Base-by-base conservation (phyloP, 192 early-diverging fungal species). In the Pecoramyces ruminantium region DNA sequence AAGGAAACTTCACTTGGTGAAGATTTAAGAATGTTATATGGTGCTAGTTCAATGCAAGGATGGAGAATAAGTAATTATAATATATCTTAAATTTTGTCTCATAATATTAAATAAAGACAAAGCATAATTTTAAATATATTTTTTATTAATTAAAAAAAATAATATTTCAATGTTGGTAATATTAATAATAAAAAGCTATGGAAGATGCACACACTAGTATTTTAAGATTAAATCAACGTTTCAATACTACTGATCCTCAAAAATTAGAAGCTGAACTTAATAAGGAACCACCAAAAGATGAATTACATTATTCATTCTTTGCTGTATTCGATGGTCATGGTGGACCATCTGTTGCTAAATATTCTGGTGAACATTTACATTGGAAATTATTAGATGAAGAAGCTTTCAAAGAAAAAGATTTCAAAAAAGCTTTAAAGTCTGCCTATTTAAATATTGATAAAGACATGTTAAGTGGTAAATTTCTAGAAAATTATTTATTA, bases 301-400 rank as follows among this genome's bases (percentile, higher is more conserved):
- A 39, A 29, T 82, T 39, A 51, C 42, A 29, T 42, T 86, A 87
- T 25, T 93, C 93, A 29, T 97, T 97, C 85, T 99, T 97, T 90
- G 95, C 92, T n/a, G 96, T 99, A 25, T 99, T 92, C 86, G 97
- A 99, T 85, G 97, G 97, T 9, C 97, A 99, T 83, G 97, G 96
- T 84, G 95, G 95, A 13, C 80, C 86, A 30, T 89, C 88, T 82
- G 92, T 95, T 27, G 96, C 98, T 30, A 92, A 92, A 84, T 96
- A 92, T 82, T 89, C 93, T 29, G 96, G 96, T 18, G 86, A 89
- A 13, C 82, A 90, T 39, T 87, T 98, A 78, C 95, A 98, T 83
- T 83, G 90, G 30, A 88, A 88, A 78, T 90, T 99, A 38, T 84
- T 90, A 9, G 83, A 87, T 38, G 87, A 92, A 18, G 83, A 87